Percentiles rank a stretch among this genome's conserved stretches.
Evolutionary conservation across 345 rosid species (phyloP).

Genomic region (Eucalyptus regnans): DNA sequence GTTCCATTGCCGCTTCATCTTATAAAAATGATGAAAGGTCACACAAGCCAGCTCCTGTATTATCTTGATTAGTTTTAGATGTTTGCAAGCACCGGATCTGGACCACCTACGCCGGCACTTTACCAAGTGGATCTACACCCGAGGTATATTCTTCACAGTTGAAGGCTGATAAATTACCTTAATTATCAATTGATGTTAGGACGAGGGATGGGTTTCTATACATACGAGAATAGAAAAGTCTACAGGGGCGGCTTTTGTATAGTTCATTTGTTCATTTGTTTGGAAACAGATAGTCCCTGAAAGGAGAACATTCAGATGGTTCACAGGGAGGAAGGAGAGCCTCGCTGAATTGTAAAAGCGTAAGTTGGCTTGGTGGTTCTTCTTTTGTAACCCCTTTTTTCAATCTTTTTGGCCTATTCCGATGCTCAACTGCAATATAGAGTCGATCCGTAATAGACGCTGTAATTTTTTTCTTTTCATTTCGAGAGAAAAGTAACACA

Average conservation of each 20-base stretch:
- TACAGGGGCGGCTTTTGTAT: constrained; percentile 21
- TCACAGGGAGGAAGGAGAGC: not conserved
- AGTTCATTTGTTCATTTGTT: constrained; percentile 64
- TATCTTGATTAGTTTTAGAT: not conserved
- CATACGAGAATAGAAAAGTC: constrained; percentile 4
- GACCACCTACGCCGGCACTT: not conserved
- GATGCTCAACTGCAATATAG: not conserved
- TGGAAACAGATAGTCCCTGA: constrained; percentile 11
- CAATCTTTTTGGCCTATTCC: not conserved
- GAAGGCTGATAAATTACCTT: not conserved
- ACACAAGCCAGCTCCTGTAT: constrained; percentile 5
- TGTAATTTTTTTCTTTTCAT: not conserved
- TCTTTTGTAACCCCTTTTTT: not conserved
- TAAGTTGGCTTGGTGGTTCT: not conserved
- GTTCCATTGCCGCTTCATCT: not conserved
- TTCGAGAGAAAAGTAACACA: not conserved
- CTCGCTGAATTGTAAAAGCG: constrained; percentile 6
- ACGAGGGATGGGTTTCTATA: constrained; percentile 4
- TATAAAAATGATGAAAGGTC: not conserved
- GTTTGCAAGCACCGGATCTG: not conserved
- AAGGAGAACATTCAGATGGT: not conserved
- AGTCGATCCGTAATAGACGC: not conserved
- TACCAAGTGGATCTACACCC: not conserved
- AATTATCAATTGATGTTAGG: not conserved
- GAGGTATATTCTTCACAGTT: not conserved